Base-by-base conservation (phyloP, 1,284 basidiomycete genomes). In the Moesziomyces parantarcticus region DNA sequence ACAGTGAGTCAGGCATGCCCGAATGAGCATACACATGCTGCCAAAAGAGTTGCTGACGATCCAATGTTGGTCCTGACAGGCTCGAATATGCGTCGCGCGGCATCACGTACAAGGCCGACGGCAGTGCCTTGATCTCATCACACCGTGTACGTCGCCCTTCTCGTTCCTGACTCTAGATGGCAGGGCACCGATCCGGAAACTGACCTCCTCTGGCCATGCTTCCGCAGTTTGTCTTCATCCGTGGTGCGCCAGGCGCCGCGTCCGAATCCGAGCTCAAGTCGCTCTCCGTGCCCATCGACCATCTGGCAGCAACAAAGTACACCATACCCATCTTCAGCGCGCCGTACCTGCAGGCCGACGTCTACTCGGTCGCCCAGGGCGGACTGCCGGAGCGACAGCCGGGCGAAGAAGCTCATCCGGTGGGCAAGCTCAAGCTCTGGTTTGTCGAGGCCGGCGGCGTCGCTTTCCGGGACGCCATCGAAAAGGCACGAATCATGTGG, bases 241-340 rank as follows among this genome's bases (percentile, higher is more conserved):
- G 74, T 14, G 63, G 63, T 22, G 67, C 76, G 10, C 68, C 57
- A 21, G 25, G 57, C 5, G 34, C 56, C 18, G 13, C 58, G 8
- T 40, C 46, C 3, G 60, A 53, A 13, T 42, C 56, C 22, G 48
- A 44, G 25, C 55, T 71, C 43, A 57, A 67, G 21, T 49, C 70
- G 32, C 74, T 79, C 54, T 75, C 75, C 1, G 59, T 79, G 1
- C 78, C 78, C 8, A 47, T 77, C 22, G 68, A 61, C 53, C 62
- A 77, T 40, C 60, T 79, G 4, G 58, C 70, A 8, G 54, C 73
- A 21, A 60, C 42, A 52, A 71, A 67, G 14, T 79, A 78, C 51
- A 48, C 51, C 14, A 79, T 79, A 25, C 78, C 78, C 34, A 75
- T 79, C 67, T 78, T 79, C 47, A 58, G 58, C 21, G 76, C 76